These are phyloP conservation scores for Rubia tinctorum DNA, from an alignment of 305 asterid genomes.

Conservation along the genomic window DNA sequence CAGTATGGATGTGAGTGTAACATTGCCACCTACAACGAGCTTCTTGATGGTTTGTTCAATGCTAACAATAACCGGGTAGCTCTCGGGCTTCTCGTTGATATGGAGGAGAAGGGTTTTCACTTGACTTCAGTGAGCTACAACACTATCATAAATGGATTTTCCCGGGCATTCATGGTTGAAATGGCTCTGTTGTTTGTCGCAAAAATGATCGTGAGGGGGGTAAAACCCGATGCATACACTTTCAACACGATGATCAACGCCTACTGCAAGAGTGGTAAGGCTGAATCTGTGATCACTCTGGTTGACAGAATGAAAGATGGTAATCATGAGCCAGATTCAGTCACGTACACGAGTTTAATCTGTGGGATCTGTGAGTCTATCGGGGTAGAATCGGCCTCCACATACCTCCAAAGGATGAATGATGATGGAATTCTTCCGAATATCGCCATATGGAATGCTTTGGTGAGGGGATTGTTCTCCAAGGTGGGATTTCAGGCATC, in stretches of 20 bases:
- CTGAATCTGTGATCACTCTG: conserved; percentile 43
- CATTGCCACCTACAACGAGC: conserved; percentile 57
- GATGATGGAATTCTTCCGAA: conserved; percentile 60
- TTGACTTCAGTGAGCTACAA: conserved; percentile 63
- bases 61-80: conserved; percentile 29
- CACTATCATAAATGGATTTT: conserved; percentile 55
- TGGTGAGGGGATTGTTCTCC: conserved; percentile 57
- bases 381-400: conserved; percentile 44
- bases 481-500: conserved; percentile 39
- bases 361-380: conserved; percentile 39
- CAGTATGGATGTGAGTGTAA: conserved; percentile 43
- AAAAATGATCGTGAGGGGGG: conserved; percentile 59
- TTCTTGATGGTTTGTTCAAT: conserved; percentile 60
- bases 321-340: conserved; percentile 48
- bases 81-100: conserved; percentile 46
- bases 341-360: conserved; percentile 57
- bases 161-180: conserved; percentile 39
- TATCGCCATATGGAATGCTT: conserved; percentile 55
- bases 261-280: conserved; percentile 50
- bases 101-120: conserved; percentile 52
- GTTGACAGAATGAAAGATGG: conserved; percentile 40
- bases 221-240: conserved; percentile 53
- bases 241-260: conserved; percentile 56
- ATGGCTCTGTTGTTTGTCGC: conserved; percentile 50
- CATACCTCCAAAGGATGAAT: conserved; percentile 52